Conservation (phyloP, 2,329 filamentous ascomycete species). For the Verruconis gallopava region DNA sequence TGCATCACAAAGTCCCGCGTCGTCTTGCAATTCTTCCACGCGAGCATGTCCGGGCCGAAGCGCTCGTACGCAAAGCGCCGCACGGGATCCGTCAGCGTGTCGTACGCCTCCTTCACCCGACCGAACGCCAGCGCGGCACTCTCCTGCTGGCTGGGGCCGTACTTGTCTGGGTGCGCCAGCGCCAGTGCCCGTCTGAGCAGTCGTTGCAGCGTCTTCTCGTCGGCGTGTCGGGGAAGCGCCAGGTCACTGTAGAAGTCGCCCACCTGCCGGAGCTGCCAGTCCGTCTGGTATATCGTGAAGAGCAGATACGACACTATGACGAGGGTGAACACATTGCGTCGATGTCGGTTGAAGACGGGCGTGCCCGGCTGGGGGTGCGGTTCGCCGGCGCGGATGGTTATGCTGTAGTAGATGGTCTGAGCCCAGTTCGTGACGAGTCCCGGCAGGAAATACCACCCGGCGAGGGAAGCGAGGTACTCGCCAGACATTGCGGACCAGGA, state of each 20-base stretch:
- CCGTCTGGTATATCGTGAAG: slow-evolving; percentile 88
- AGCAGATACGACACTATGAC: slow-evolving; percentile 74
- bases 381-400: slow-evolving; percentile 81
- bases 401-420: slow-evolving; percentile 71
- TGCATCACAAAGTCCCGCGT: slow-evolving; percentile 58
- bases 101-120: slow-evolving; percentile 68
- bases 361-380: slow-evolving; percentile 58
- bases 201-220: slow-evolving; percentile 67
- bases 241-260: slow-evolving; percentile 73
- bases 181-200: slow-evolving; percentile 66
- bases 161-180: slow-evolving; percentile 74
- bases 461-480: slow-evolving; percentile 35
- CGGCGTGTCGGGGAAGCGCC: slow-evolving; percentile 52
- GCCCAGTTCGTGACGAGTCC: slow-evolving; percentile 60
- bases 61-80: slow-evolving; percentile 81
- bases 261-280: slow-evolving; percentile 58
- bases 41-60: slow-evolving; percentile 60
- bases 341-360: slow-evolving; percentile 58
- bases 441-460: slow-evolving; percentile 50
- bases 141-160: background rate
- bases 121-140: slow-evolving; percentile 52
- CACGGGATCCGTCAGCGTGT: slow-evolving; percentile 64
- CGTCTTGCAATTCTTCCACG: slow-evolving; percentile 54
- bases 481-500: slow-evolving; percentile 3
- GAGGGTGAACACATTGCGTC: slow-evolving; percentile 68